Percentiles rank a stretch among this genome's conserved stretches.
These are phyloP conservation scores for Ascochyta viciae-villosae DNA, from an alignment of 2,329 filamentous ascomycete genomes.

Conservation along the genomic window DNA sequence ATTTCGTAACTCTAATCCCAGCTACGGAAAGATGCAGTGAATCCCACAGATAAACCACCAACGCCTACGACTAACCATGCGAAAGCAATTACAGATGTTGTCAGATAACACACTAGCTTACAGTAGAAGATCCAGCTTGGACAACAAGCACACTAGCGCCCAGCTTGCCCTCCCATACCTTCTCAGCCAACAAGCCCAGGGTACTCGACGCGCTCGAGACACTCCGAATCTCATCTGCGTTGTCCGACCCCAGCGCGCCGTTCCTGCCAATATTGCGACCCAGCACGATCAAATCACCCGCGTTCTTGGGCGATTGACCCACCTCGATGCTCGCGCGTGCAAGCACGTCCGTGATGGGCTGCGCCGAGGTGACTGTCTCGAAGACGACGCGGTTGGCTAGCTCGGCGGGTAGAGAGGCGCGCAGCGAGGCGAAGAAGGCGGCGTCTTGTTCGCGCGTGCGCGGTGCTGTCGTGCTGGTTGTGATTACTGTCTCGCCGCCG, in stretches of 20 bases:
- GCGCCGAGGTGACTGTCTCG: conserved; percentile 49
- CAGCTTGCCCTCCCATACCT: conserved; percentile 65
- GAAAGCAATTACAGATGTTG: too few relatives aligned
- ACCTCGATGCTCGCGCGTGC: conserved; percentile 65
- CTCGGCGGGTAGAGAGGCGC: conserved; percentile 61
- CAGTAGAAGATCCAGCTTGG: conserved; percentile 58
- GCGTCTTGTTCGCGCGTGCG: conserved; percentile 53
- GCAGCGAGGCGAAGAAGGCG: conserved; percentile 64
- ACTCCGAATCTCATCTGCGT: conserved; percentile 51
- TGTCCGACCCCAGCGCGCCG: conserved; percentile 41
- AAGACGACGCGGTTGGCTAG: conserved; percentile 66
- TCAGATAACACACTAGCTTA: not conserved
- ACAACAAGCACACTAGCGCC: conserved; percentile 74
- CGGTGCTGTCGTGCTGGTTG: conserved; percentile 3
- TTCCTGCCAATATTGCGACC: conserved; percentile 57
- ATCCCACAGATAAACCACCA: too few relatives aligned
- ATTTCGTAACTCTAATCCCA: not conserved
- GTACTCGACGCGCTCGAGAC: conserved; percentile 50
- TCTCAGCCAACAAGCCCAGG: conserved; percentile 67
- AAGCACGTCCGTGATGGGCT: conserved; percentile 56
- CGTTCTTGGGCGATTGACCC: conserved; percentile 67
- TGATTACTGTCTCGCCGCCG: conserved; percentile 18
- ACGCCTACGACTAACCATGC: too few relatives aligned
- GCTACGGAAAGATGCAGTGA: not conserved
- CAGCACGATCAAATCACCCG: conserved; percentile 74